These are phyloP conservation scores for Simmondsia chinensis DNA, from an alignment of 148 eudicot genomes.

Conservation along the genomic window DNA sequence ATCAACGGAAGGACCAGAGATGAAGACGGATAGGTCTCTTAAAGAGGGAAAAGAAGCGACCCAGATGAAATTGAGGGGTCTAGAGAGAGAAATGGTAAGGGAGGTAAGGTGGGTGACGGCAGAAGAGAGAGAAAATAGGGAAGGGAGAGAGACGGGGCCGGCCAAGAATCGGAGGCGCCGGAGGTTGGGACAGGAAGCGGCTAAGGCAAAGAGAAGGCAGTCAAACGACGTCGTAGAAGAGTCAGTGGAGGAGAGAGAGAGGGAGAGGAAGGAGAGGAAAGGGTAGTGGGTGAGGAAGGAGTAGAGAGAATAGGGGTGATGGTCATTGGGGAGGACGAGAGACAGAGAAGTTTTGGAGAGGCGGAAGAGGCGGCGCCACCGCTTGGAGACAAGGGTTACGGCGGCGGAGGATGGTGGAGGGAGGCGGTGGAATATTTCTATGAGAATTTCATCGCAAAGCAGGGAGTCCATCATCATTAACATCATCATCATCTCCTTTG, in stretches of 20 bases:
- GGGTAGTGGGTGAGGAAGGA: constrained; percentile 19
- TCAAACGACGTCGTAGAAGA: constrained; percentile 8
- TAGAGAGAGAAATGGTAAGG: constrained; percentile 32
- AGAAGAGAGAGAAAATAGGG: constrained; percentile 32
- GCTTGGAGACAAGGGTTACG: constrained; percentile 46
- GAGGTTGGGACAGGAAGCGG: constrained; percentile 25
- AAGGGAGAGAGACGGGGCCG: constrained; percentile 21
- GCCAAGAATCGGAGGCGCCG: constrained; percentile 23
- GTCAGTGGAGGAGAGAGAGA: constrained; percentile 15
- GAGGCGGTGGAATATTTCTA: constrained; percentile 55
- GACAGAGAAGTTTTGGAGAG: constrained; percentile 37
- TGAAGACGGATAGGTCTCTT: constrained; percentile 17
- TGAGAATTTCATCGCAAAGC: constrained; percentile 56
- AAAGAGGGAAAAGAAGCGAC: constrained; percentile 17
- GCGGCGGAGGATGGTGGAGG: constrained; percentile 31
- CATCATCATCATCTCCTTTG: too few species aligned
- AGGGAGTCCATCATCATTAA: constrained; percentile 43
- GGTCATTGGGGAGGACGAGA: constrained; percentile 19
- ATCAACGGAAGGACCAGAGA: too few species aligned
- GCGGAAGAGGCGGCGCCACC: constrained; percentile 64
- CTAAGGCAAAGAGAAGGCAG: constrained; percentile 17
- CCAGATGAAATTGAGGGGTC: constrained; percentile 37
- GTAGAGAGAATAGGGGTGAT: constrained; percentile 1
- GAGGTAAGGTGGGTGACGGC: constrained; percentile 27
- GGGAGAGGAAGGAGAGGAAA: constrained; percentile 29